phyloP scores from a whole-genome alignment of 257 asterid genomes.

The Cynanchum wilfordii region DNA sequence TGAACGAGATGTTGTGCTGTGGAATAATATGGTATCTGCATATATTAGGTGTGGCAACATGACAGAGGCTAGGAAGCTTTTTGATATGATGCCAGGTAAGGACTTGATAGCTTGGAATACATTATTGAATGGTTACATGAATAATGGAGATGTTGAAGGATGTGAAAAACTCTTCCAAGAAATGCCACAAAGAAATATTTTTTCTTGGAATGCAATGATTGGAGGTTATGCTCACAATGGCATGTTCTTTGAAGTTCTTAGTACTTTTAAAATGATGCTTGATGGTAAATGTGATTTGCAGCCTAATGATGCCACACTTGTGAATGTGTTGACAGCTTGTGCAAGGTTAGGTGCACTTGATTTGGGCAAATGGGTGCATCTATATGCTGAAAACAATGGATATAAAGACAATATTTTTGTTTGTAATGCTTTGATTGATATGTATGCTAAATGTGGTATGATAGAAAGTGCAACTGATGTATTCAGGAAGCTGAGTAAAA shows the following conservation, averaged over 20 bases:
- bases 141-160: constrained; percentile 55
- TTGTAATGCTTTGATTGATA: constrained; percentile 65
- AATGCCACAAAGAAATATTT: constrained; percentile 59
- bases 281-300: constrained; percentile 40
- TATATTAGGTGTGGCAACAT: constrained; percentile 55
- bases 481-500: constrained; percentile 47
- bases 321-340: constrained; percentile 63
- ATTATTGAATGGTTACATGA: constrained; percentile 70
- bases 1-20: constrained; percentile 62
- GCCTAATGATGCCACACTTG: constrained; percentile 76
- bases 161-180: constrained; percentile 52
- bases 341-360: constrained; percentile 69
- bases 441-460: constrained; percentile 81
- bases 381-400: constrained; percentile 45
- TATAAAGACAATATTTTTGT: constrained; percentile 47
- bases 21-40: constrained; percentile 66
- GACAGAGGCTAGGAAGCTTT: constrained; percentile 61
- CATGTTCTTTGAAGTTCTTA: constrained; percentile 41
- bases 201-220: constrained; percentile 85
- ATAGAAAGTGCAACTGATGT: constrained; percentile 47
- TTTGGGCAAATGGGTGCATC: constrained; percentile 65
- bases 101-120: constrained; percentile 81
- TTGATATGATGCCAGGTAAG: constrained; percentile 60
- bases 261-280: constrained; percentile 55
- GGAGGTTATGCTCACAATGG: constrained; percentile 63